Evolutionary conservation across 306 rosid genomes (phyloP), one percentile per base, ranked within the genome.

Genomic region (Sphenostylis stenocarpa): DNA sequence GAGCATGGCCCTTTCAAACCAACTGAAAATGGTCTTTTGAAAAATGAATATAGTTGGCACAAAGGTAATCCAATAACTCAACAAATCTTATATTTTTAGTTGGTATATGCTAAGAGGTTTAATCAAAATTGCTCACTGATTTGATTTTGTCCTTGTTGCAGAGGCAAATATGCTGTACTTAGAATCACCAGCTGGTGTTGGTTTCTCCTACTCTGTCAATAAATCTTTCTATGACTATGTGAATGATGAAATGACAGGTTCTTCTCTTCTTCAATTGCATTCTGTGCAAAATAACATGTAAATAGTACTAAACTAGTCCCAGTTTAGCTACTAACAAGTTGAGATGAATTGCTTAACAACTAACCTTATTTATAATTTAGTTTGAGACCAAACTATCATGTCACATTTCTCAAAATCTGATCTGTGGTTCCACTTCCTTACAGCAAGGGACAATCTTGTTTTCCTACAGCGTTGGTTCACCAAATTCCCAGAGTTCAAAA

Each of bases 161-260:
- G 97, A 60, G 77, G 97, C 96, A 66, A 92, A 92, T 43, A 63
- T 92, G 73, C 6, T 92, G 4, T 88, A 92, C 77, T 52, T 90
- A 85, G 96, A 92, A 36, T 83, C 95, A 6, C 96, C 96, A 0
- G 96, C 93, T 5, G 96, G 96, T 55, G 97, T 92, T 88, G 96
- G 97, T 64, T 92, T 92, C 87, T 92, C 97, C 12, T 92, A 85
- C 81, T 90, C 96, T 12, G 48, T 71, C 7, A 87, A 90, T 44
- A 26, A 80, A 49, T 76, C 96, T 9, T 90, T 86, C 87, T 92
- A 92, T 33, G 47, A 6, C 6, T 72, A 3, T 0, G 87, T 80
- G 21, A 84, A 72, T 7, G 93, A 92, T 47, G 88, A 77, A 33
- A 75, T 87, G 0, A 88, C 96, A 77, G 93, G 93, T 91, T 76